A percentile compares a stretch with the other conserved stretches of the same genome.
Evolutionary conservation across 2,329 filamentous ascomycete genomes (phyloP).

Genomic region (Nothophaeocryptopus gaeumannii): DNA sequence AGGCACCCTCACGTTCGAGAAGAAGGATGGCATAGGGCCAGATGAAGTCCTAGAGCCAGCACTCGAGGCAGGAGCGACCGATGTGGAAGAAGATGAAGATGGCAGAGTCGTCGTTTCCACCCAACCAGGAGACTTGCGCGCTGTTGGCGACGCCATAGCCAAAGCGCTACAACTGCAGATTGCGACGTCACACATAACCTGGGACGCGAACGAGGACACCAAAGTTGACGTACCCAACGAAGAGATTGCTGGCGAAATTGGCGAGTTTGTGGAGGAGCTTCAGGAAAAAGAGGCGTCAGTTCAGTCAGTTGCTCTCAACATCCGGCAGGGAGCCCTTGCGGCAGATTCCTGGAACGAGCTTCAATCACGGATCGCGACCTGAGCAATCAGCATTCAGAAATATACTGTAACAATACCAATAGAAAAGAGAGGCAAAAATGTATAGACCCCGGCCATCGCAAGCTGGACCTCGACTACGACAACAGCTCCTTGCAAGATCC

Average conservation of each 20-base stretch:
- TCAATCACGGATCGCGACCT: constrained; percentile 19
- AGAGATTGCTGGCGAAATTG: constrained; percentile 56
- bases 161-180: constrained; percentile 64
- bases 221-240: constrained; percentile 61
- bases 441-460: neutral
- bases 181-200: constrained; percentile 75
- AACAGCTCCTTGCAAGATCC: constrained; percentile 5
- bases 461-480: too few relatives aligned
- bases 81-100: constrained; percentile 66
- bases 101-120: constrained; percentile 70
- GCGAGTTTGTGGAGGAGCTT: constrained; percentile 57
- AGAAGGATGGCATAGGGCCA: constrained; percentile 54
- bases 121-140: constrained; percentile 62
- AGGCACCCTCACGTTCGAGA: constrained; percentile 69
- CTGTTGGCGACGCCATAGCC: constrained; percentile 63
- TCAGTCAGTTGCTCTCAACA: constrained; percentile 76
- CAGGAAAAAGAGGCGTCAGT: constrained; percentile 67
- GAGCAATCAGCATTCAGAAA: neutral
- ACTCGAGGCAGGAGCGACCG: constrained; percentile 78
- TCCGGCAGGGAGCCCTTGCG: constrained; percentile 37
- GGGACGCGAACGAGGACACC: constrained; percentile 78
- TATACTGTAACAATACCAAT: neutral
- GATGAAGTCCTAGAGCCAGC: constrained; percentile 76
- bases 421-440: neutral
- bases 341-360: constrained; percentile 30